Conservation (phyloP, 352 stramenopile species). For the Blastocystis sp. region DNA sequence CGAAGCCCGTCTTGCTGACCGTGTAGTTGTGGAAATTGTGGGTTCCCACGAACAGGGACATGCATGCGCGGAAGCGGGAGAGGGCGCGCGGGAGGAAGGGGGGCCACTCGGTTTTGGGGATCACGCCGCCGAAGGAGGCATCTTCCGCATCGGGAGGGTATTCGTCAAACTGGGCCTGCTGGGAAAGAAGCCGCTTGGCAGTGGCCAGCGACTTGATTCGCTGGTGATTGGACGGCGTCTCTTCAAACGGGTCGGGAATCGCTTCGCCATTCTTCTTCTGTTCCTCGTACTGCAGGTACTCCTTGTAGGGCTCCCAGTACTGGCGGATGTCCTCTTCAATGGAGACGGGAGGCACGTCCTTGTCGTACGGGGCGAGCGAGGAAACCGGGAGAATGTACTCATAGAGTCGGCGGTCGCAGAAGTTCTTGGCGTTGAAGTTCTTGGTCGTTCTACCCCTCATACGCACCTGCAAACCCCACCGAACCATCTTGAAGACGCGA, state of each 20-base stretch:
- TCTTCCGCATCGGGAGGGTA: conserved; percentile 11
- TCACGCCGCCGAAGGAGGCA: neutral
- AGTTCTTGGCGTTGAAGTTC: conserved; percentile 85
- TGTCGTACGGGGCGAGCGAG: conserved; percentile 75
- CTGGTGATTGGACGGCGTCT: neutral
- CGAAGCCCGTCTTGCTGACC: conserved; percentile 72
- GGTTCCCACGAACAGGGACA: conserved; percentile 80
- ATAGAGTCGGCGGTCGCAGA: conserved; percentile 83
- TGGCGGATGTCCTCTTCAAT: conserved; percentile 10
- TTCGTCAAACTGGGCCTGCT: conserved; percentile 8
- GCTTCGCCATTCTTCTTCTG: neutral
- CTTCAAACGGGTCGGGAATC: conserved; percentile 23
- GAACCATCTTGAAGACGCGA: conserved; percentile 72
- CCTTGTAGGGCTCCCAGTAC: conserved; percentile 77
- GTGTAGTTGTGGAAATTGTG: conserved; percentile 89
- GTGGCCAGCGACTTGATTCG: conserved; percentile 3
- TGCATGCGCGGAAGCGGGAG: conserved; percentile 73
- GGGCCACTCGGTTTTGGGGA: conserved; percentile 40
- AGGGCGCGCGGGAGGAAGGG: neutral
- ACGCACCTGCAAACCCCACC: neutral
- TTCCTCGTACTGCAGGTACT: conserved; percentile 75
- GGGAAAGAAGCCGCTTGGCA: conserved; percentile 1
- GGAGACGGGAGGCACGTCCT: neutral
- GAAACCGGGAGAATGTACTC: conserved; percentile 85
- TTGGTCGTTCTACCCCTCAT: conserved; percentile 81